Evolutionary conservation across 2,329 filamentous ascomycete genomes (phyloP), one percentile per base, ranked within the genome.

Genomic region (Aspergillus japonicus): DNA sequence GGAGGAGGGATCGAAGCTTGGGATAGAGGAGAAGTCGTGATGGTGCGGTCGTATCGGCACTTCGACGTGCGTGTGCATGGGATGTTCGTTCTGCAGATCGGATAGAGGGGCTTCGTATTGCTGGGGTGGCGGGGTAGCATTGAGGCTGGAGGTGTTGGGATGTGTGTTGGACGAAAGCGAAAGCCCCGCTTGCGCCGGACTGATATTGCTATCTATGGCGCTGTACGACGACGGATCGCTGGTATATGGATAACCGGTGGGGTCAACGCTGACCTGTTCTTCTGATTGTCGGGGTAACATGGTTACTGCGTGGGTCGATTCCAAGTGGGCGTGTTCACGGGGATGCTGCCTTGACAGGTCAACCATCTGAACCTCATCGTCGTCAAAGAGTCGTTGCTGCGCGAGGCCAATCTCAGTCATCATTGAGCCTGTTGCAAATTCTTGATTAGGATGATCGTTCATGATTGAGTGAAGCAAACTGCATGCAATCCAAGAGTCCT

Each of bases 331-430:
- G 5, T 4, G 26, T 29, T 29, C 51, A 24, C 5, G 26, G 8
- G 12, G 19, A 19, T 44, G 23, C 6, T 53, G 51, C 29, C 53
- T 12, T 21, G 21, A n/a, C 10, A 48, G 56, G 29, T 54, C 50
- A 6, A 31, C 4, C 54, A 58, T 59, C 14, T 68, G 64, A 6
- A 55, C 50, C 5, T 71, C 66, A 19, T 73, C 71, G 50, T 73
- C 71, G 39, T 74, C 69, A 14, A 75, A 64, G 0, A 75, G 64
- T 44, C 68, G 66, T 58, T 66, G 64, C 59, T 75, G 73, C 16
- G 73, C 73, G 19, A 69, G 61, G 14, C 68, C 71, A 29, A 75
- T 75, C 47, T 75, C 72, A 4, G 63, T 70, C 65, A 75, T 74
- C 67, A 74, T 71, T 7, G 66, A 62, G 1, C 70, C 73, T 75